Conservation (phyloP, 2,329 filamentous ascomycete species). For the Thermothelomyces thermophilus region DNA sequence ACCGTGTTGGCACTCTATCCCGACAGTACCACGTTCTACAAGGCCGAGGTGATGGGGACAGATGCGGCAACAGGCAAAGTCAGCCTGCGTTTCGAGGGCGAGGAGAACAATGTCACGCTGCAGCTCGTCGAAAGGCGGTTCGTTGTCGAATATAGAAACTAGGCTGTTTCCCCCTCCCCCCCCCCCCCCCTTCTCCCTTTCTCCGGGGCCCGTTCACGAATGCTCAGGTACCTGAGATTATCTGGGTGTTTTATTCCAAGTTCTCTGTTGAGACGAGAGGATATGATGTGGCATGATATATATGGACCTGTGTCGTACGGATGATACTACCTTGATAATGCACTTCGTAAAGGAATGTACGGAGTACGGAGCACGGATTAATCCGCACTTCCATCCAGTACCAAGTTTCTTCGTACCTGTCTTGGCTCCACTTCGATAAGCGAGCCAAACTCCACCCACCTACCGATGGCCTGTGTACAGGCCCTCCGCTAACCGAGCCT, state of each 20-base stretch:
- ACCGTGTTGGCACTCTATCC: constrained; percentile 74
- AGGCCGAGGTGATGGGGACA: constrained; percentile 71
- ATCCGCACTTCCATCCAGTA: no score
- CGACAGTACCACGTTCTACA: constrained; percentile 79
- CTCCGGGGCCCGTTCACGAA: no score
- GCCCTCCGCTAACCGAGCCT: not conserved
- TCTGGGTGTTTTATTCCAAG: no score
- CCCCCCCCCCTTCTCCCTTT: no score
- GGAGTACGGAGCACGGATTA: no score
- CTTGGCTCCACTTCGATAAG: not conserved
- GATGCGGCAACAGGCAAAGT: constrained; percentile 46
- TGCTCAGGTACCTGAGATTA: no score
- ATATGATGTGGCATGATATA: no score
- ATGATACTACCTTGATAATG: no score
- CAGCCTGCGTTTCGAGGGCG: constrained; percentile 70
- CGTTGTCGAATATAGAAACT: constrained; percentile 59
- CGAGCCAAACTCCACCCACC: constrained; percentile 3
- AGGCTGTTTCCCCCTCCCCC: not conserved
- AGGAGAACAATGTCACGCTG: constrained; percentile 65
- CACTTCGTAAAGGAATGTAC: no score
- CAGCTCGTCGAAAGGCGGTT: constrained; percentile 70
- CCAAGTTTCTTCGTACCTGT: no score
- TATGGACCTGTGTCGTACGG: no score
- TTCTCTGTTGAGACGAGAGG: no score
- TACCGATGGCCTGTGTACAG: not conserved